Conservation (phyloP, 2,329 filamentous ascomycete species). For the Sarocladium oryzae region DNA sequence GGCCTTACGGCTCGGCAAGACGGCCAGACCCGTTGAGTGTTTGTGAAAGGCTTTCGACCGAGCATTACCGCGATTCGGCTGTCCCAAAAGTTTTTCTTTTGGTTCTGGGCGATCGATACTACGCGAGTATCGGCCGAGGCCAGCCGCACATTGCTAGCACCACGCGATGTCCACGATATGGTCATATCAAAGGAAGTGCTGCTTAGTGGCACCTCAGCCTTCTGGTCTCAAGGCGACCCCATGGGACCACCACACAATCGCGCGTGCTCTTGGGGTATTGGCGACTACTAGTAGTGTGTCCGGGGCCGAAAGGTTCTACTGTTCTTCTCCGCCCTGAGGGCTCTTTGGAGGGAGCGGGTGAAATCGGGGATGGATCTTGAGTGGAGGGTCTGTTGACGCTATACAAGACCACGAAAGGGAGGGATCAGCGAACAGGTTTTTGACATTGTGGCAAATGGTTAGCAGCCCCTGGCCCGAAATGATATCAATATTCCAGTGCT, state of each 20-base stretch:
- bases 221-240: too few species aligned
- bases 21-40: not conserved
- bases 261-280: too few species aligned
- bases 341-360: not conserved
- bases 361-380: not conserved
- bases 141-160: too few species aligned
- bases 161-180: too few species aligned
- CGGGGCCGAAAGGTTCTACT: not conserved
- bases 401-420: not conserved
- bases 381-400: not conserved
- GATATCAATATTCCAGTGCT: too few species aligned
- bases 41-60: not conserved
- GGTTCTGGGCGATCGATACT: too few species aligned
- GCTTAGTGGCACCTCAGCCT: too few species aligned
- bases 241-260: too few species aligned
- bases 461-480: not conserved
- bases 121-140: too few species aligned
- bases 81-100: too few species aligned
- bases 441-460: not conserved
- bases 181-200: too few species aligned
- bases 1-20: slow-evolving; percentile 2
- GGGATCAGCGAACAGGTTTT: not conserved
- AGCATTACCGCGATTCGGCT: not conserved
- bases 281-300: not conserved
- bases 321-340: not conserved